A percentile compares a stretch with the other conserved stretches of the same genome.
phyloP scores from a whole-genome alignment of 2,329 filamentous ascomycete species.

The Exophiala sp. region DNA sequence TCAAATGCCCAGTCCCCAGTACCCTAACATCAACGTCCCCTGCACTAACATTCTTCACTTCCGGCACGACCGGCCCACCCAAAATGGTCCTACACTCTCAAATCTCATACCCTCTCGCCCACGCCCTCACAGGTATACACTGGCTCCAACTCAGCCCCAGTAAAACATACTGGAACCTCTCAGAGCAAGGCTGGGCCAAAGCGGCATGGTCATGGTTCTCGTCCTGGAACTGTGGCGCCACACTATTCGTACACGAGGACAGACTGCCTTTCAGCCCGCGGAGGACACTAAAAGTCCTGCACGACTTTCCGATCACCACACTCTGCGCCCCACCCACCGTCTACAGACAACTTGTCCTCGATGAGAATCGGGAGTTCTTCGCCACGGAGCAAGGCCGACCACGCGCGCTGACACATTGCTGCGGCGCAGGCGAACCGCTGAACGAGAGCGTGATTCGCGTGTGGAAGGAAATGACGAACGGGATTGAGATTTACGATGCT shows the following conservation, averaged over 20 bases:
- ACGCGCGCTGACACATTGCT: constrained; percentile 35
- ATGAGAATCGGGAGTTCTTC: constrained; percentile 32
- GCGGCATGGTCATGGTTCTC: constrained; percentile 41
- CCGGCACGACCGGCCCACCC: constrained; percentile 39
- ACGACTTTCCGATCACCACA: constrained; percentile 40
- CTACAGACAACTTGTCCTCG: constrained; percentile 41
- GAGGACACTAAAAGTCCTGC: constrained; percentile 33
- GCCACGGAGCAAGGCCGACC: constrained; percentile 25
- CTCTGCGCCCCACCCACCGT: constrained; percentile 41
- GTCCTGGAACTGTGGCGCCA: constrained; percentile 41
- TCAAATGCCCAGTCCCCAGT: constrained; percentile 15
- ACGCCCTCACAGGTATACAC: constrained; percentile 39
- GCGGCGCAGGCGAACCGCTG: constrained; percentile 39
- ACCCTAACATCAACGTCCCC: constrained; percentile 31
- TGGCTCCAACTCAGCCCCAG: constrained; percentile 38
- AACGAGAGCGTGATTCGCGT: constrained; percentile 39
- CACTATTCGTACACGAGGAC: constrained; percentile 41
- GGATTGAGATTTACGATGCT: constrained; percentile 39
- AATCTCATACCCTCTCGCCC: constrained; percentile 40
- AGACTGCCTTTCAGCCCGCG: constrained; percentile 34
- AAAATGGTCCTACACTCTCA: constrained; percentile 44
- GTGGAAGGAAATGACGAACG: constrained; percentile 36
- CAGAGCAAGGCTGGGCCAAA: constrained; percentile 44
- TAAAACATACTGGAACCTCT: constrained; percentile 39
- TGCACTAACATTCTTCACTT: constrained; percentile 41